Evolutionary conservation across 2,329 filamentous ascomycete genomes (phyloP).

Genomic region (Arthroderma sp.): DNA sequence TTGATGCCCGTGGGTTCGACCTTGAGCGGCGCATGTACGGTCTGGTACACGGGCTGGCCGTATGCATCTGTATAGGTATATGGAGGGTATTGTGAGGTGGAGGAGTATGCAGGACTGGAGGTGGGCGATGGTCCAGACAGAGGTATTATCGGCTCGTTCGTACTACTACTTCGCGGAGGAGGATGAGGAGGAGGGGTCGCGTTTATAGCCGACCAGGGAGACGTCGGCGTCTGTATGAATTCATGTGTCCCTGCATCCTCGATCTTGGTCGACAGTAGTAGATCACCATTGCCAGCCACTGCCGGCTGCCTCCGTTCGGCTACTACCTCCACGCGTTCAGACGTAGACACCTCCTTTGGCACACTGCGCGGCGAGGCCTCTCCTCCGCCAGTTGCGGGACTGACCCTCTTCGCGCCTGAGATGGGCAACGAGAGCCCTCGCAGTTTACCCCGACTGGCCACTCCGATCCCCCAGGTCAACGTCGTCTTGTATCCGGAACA

Average conservation of each 20-base stretch:
- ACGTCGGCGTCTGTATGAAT: neutral
- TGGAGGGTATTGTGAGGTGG: neutral
- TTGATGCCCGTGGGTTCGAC: neutral
- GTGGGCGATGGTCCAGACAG: neutral
- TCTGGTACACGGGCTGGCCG: neutral
- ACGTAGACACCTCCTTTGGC: neutral
- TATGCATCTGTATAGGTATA: neutral
- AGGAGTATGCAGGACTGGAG: neutral
- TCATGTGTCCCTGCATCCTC: neutral
- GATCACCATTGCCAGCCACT: no score
- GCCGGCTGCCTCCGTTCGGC: neutral
- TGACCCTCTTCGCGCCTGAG: conserved; percentile 35
- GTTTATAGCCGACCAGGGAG: neutral
- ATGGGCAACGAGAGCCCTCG: conserved; percentile 69
- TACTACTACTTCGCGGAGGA: neutral
- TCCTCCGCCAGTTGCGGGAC: conserved; percentile 17
- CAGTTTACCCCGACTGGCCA: conserved; percentile 89
- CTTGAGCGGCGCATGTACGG: no score
- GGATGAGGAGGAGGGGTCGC: neutral
- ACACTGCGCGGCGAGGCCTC: conserved; percentile 1
- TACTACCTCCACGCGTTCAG: neutral
- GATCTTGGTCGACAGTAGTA: no score
- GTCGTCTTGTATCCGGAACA: conserved; percentile 96
- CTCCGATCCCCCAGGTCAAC: conserved; percentile 90
- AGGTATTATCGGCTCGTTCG: no score